Percentiles rank a stretch among this genome's conserved stretches.
Evolutionary conservation across 2,329 filamentous ascomycete species (phyloP).

Genomic region (Calonectria henricotiae): DNA sequence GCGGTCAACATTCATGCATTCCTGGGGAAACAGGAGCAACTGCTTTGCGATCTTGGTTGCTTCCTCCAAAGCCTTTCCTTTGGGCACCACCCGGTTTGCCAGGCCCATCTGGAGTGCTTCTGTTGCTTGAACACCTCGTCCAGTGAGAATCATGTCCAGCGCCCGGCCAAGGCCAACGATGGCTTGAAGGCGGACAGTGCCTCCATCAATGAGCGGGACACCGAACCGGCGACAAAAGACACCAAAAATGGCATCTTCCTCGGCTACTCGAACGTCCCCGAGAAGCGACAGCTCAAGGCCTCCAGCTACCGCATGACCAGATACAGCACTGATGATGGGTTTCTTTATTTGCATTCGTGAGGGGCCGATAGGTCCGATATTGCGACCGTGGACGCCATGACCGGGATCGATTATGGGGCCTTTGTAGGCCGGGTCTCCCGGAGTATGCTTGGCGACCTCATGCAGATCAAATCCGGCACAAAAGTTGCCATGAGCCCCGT

Average conservation of each 20-base stretch:
- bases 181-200: constrained; percentile 68
- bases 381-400: constrained; percentile 44
- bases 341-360: constrained; percentile 67
- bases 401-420: constrained; percentile 27
- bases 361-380: constrained; percentile 67
- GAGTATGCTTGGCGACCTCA: constrained; percentile 56
- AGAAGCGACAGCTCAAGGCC: constrained; percentile 69
- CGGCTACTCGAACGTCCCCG: constrained; percentile 69
- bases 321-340: constrained; percentile 68
- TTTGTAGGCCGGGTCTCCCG: constrained; percentile 23
- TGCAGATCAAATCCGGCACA: constrained; percentile 71
- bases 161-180: constrained; percentile 69
- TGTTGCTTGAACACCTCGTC: constrained; percentile 64
- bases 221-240: constrained; percentile 69
- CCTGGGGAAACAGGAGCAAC: constrained; percentile 67
- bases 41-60: constrained; percentile 65
- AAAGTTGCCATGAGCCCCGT: constrained; percentile 65
- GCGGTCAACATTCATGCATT: constrained; percentile 69
- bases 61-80: constrained; percentile 66
- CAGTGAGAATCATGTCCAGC: constrained; percentile 72
- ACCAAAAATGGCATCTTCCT: constrained; percentile 70
- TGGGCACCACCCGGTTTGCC: constrained; percentile 68
- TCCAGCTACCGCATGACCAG: constrained; percentile 70
- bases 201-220: constrained; percentile 58
- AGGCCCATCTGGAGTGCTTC: constrained; percentile 70